Percentiles rank a stretch among this genome's conserved stretches.
These are phyloP conservation scores for Lichtheimia ramosa DNA, from an alignment of 371 early-diverging fungal species.

Conservation along the genomic window DNA sequence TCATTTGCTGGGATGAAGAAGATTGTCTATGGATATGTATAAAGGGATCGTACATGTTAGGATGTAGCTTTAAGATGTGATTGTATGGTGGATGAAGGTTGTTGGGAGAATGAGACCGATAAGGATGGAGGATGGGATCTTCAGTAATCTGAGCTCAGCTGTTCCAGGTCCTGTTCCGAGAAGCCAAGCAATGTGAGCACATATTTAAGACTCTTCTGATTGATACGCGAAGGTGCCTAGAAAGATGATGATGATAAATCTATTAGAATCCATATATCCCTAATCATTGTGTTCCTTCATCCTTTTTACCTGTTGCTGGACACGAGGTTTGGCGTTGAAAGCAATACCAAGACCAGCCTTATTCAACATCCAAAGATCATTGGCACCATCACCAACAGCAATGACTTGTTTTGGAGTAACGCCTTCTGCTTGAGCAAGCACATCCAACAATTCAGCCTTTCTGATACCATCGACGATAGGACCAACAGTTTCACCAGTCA, in stretches of 20 bases:
- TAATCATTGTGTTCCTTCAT: conserved; percentile 20
- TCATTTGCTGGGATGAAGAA: not conserved
- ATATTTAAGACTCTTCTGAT: conserved; percentile 85
- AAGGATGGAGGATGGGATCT: not conserved
- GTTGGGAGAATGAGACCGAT: not conserved
- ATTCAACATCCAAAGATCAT: conserved; percentile 97
- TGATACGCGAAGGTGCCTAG: conserved; percentile 82
- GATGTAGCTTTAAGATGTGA: too few relatives aligned
- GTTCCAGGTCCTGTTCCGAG: conserved; percentile 51
- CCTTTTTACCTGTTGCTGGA: conserved; percentile 70
- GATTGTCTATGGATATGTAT: too few relatives aligned
- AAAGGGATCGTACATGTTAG: too few relatives aligned
- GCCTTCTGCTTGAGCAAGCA: conserved; percentile 91
- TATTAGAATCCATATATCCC: conserved; percentile 26
- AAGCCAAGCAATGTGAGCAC: conserved; percentile 64
- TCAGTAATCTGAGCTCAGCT: conserved; percentile 24
- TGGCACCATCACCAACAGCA: conserved; percentile 99
- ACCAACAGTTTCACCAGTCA: conserved; percentile 88
- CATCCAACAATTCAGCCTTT: conserved; percentile 92
- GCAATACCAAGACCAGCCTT: conserved; percentile 98
- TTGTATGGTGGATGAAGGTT: too few relatives aligned
- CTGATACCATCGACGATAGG: conserved; percentile 89
- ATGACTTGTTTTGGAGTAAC: conserved; percentile 88
- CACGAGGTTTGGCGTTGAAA: conserved; percentile 97
- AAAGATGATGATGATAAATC: not conserved